A percentile compares a stretch with the other conserved stretches of the same genome.
These are phyloP conservation scores for Podospora anserina DNA, from an alignment of 495 filamentous ascomycete species.

Conservation along the genomic window DNA sequence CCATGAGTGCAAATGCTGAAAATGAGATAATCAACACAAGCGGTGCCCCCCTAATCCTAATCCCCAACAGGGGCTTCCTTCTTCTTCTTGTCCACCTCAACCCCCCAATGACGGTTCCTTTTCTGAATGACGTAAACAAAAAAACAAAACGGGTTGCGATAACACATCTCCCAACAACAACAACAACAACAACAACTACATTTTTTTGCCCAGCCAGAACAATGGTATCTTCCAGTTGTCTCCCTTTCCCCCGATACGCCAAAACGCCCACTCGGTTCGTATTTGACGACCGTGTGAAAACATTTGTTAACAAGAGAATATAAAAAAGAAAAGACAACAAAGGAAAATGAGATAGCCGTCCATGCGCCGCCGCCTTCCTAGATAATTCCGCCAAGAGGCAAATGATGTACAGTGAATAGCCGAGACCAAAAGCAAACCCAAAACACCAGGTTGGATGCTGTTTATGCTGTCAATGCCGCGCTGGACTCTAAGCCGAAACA, in stretches of 20 bases:
- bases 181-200: too few species aligned
- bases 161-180: neutral
- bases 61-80: neutral
- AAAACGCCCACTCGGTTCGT: conserved; percentile 32
- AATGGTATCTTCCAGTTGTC: conserved; percentile 31
- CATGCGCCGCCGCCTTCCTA: neutral
- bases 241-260: conserved; percentile 20
- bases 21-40: neutral
- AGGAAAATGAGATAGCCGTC: neutral
- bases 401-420: conserved; percentile 24
- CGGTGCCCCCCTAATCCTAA: neutral
- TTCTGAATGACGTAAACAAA: neutral
- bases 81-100: neutral
- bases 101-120: neutral
- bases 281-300: conserved; percentile 24
- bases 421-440: conserved; percentile 7
- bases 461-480: neutral
- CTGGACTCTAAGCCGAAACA: conserved; percentile 24
- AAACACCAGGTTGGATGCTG: neutral
- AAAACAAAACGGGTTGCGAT: neutral
- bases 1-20: neutral
- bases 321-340: conserved; percentile 11
- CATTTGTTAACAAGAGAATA: neutral
- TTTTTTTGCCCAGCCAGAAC: conserved; percentile 12
- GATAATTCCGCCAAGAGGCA: conserved; percentile 7